phyloP scores from a whole-genome alignment of 1,139 yeast species.

The Pichia sp. region DNA sequence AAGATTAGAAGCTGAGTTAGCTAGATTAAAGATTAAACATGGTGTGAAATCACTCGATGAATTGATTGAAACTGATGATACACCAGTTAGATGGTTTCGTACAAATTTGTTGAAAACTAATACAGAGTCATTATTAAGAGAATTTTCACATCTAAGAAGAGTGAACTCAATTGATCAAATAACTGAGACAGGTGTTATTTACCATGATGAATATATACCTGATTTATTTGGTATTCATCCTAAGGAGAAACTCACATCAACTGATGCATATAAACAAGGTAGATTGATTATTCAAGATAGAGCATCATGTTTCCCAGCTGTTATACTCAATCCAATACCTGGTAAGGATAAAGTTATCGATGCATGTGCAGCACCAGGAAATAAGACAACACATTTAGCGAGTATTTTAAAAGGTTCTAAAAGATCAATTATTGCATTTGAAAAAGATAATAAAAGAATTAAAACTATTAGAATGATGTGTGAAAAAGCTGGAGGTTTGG shows the following conservation, averaged over 20 bases:
- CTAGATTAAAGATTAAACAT: constrained; percentile 65
- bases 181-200: constrained; percentile 46
- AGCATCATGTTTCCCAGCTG: constrained; percentile 95
- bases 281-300: constrained; percentile 86
- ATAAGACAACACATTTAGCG: constrained; percentile 90
- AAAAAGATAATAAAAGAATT: constrained; percentile 69
- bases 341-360: constrained; percentile 63
- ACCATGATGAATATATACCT: constrained; percentile 64
- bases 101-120: constrained; percentile 53
- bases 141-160: constrained; percentile 41
- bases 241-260: constrained; percentile 53
- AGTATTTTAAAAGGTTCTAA: constrained; percentile 40
- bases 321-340: constrained; percentile 55
- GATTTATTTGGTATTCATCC: constrained; percentile 80
- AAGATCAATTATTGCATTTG: constrained; percentile 67
- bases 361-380: constrained; percentile 98
- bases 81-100: constrained; percentile 89
- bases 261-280: constrained; percentile 65
- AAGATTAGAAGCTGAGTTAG: constrained; percentile 73
- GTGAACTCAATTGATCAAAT: constrained; percentile 45
- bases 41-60: constrained; percentile 45
- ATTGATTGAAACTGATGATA: constrained; percentile 50
- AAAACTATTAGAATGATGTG: constrained; percentile 73
- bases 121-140: constrained; percentile 36
- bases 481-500: constrained; percentile 62